Conservation (phyloP, 163 green algal species). For the Coccomyxa subellipsoidea region DNA sequence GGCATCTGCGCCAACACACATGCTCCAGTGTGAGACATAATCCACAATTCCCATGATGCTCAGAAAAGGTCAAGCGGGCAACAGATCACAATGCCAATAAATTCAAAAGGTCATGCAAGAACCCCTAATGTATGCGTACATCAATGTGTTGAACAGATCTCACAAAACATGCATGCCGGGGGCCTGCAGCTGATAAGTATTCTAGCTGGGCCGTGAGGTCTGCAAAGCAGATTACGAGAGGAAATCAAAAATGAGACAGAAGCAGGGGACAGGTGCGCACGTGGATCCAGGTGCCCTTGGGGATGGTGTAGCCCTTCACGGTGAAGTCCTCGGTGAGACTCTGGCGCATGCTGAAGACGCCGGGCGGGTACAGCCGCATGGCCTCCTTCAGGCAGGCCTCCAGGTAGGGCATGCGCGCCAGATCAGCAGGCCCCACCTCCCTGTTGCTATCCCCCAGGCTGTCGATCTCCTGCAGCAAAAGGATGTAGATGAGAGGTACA, state of each 20-base stretch:
- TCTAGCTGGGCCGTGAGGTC: too few species aligned
- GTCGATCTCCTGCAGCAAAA: not conserved
- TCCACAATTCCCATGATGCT: not conserved
- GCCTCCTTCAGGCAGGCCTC: conserved; percentile 46
- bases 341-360: conserved; percentile 1
- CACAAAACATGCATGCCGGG: too few species aligned
- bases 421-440: not conserved
- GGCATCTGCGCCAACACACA: conserved; percentile 15
- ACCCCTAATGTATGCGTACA: too few species aligned
- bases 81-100: too few species aligned
- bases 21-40: too few species aligned
- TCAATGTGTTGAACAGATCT: too few species aligned
- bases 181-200: too few species aligned
- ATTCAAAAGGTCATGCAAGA: not conserved
- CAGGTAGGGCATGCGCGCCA: conserved; percentile 38
- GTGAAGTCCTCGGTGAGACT: not conserved
- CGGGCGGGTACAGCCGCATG: conserved; percentile 37
- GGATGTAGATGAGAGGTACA: too few species aligned
- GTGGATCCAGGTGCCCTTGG: conserved; percentile 19
- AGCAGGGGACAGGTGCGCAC: not conserved
- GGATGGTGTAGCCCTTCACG: conserved; percentile 1
- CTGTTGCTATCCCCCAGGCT: not conserved
- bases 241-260: not conserved
- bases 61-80: too few species aligned
- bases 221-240: not conserved